Evolutionary conservation across 148 eudicot species (phyloP).

Genomic region (Polygonum maritimum): DNA sequence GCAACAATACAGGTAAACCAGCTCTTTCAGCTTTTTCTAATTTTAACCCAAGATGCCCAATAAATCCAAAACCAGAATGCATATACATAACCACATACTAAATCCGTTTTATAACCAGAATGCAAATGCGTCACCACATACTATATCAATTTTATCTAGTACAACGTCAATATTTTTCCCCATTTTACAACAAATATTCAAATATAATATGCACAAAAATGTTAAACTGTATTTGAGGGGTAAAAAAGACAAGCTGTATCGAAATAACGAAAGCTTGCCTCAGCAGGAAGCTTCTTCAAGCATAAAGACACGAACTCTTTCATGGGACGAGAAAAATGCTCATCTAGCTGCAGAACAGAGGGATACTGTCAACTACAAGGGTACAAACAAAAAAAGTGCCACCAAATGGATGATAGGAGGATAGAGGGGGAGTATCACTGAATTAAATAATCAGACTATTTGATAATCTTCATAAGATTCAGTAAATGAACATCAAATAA

Average conservation of each 20-base stretch:
- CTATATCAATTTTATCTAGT: background rate
- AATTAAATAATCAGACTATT: background rate
- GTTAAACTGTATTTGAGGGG: background rate
- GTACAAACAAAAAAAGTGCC: background rate
- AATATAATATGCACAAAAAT: background rate
- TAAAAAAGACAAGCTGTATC: background rate
- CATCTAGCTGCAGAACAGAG: slow-evolving; percentile 61
- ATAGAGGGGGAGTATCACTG: background rate
- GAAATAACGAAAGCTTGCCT: slow-evolving; percentile 37
- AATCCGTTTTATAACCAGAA: background rate
- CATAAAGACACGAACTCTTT: slow-evolving; percentile 88
- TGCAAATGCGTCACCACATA: background rate
- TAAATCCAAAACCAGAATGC: background rate
- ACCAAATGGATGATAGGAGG: background rate
- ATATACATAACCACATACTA: background rate
- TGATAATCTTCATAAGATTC: background rate
- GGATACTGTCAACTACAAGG: background rate
- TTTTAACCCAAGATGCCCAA: background rate
- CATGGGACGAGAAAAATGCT: slow-evolving; percentile 92
- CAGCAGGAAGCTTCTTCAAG: slow-evolving; percentile 77
- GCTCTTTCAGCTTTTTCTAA: background rate
- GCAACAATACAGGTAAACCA: background rate
- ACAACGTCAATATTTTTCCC: background rate
- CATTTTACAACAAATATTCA: background rate
- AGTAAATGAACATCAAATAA: slow-evolving; percentile 12